phyloP scores from a whole-genome alignment of 2,329 filamentous ascomycete genomes.

The Calonectria henricotiae region DNA sequence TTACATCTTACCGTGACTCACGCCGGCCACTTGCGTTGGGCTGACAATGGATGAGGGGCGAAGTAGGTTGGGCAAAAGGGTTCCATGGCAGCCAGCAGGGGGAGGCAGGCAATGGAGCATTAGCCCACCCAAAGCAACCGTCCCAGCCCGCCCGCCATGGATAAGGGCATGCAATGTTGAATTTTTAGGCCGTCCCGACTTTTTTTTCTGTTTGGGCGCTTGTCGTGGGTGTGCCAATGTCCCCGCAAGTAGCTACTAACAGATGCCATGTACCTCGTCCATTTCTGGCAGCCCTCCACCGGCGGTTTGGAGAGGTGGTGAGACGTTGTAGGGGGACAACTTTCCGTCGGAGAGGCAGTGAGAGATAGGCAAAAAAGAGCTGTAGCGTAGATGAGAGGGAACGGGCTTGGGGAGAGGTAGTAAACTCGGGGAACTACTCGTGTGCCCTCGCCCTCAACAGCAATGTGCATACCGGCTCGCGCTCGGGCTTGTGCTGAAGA shows the following conservation, averaged over 20 bases:
- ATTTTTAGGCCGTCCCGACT: slow-evolving; percentile 51
- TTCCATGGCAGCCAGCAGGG: slow-evolving; percentile 36
- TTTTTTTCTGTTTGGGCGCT: slow-evolving; percentile 49
- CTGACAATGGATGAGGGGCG: slow-evolving; percentile 51
- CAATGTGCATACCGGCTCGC: background rate
- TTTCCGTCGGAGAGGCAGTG: background rate
- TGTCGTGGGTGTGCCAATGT: slow-evolving; percentile 39
- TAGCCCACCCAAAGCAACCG: slow-evolving; percentile 43
- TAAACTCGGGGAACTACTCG: background rate
- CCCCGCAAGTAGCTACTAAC: slow-evolving; percentile 54
- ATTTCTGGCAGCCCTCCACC: slow-evolving; percentile 31
- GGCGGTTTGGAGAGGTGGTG: slow-evolving; percentile 21
- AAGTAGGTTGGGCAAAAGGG: slow-evolving; percentile 52
- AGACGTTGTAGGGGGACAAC: slow-evolving; percentile 14
- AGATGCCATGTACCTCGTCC: slow-evolving; percentile 51
- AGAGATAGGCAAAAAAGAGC: background rate
- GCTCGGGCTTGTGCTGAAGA: slow-evolving; percentile 23
- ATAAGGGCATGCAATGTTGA: slow-evolving; percentile 42
- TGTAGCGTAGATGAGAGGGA: background rate
- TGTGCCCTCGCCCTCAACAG: background rate
- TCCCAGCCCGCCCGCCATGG: slow-evolving; percentile 41
- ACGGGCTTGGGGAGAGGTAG: background rate
- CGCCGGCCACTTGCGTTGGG: slow-evolving; percentile 51
- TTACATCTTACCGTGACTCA: slow-evolving; percentile 48
- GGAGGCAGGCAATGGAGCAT: slow-evolving; percentile 36